A percentile compares a stretch with the other conserved stretches of the same genome.
Evolutionary conservation across 345 rosid genomes (phyloP).

Genomic region (Lumnitzera racemosa): DNA sequence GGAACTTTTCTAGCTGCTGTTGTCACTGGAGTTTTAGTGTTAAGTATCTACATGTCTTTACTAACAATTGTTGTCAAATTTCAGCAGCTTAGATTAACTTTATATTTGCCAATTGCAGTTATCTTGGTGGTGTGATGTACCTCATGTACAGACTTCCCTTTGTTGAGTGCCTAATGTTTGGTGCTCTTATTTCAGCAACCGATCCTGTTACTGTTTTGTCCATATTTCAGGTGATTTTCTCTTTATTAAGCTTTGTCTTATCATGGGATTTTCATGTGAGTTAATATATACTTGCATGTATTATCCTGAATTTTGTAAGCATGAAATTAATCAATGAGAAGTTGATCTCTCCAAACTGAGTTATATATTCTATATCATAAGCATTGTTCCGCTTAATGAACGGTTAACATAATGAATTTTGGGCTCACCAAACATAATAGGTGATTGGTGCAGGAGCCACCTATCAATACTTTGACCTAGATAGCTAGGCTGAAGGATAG

Average conservation of each 20-base stretch:
- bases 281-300: too few species aligned
- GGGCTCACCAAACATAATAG: too few species aligned
- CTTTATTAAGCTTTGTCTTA: background rate
- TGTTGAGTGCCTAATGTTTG: conserved; percentile 96
- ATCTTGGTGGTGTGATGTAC: conserved; percentile 75
- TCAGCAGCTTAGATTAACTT: background rate
- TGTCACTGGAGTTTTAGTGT: conserved; percentile 90
- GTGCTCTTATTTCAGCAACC: conserved; percentile 97
- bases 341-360: too few species aligned
- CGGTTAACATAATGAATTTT: too few species aligned
- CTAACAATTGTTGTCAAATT: background rate
- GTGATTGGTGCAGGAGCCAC: too few species aligned
- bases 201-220: conserved; percentile 99
- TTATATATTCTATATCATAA: too few species aligned
- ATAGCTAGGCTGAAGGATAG: too few species aligned
- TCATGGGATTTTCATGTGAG: too few species aligned
- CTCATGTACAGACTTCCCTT: conserved; percentile 91
- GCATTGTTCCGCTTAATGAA: too few species aligned
- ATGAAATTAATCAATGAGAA: too few species aligned
- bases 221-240: conserved; percentile 72
- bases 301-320: too few species aligned
- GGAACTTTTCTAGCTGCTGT: conserved; percentile 85
- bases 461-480: too few species aligned
- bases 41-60: conserved; percentile 22
- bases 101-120: conserved; percentile 36